phyloP scores from a whole-genome alignment of 768 basidiomycete species.

The Psilocybe sp. region DNA sequence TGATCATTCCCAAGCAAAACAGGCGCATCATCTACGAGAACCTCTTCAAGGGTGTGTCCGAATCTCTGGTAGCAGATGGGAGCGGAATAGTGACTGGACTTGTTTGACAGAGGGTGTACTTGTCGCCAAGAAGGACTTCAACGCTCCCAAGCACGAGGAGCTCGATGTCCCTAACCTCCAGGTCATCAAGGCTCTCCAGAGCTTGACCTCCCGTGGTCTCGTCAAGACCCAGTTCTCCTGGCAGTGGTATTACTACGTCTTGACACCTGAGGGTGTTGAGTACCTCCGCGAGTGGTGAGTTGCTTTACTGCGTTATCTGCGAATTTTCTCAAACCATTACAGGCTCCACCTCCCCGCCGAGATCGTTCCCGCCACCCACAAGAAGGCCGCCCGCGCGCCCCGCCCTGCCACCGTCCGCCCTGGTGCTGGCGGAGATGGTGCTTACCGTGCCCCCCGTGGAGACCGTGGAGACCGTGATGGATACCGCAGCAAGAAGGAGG shows the following conservation, averaged over 20 bases:
- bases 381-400: slow-evolving; percentile 87
- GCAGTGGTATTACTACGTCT: slow-evolving; percentile 98
- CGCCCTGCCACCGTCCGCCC: slow-evolving; percentile 76
- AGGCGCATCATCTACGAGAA: slow-evolving; percentile 96
- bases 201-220: slow-evolving; percentile 70
- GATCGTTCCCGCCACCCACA: slow-evolving; percentile 97
- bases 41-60: slow-evolving; percentile 93
- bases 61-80: not conserved
- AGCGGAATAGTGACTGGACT: not conserved
- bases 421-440: slow-evolving; percentile 71
- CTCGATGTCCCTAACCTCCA: slow-evolving; percentile 68
- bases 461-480: slow-evolving; percentile 84
- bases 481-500: slow-evolving; percentile 86
- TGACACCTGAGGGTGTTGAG: slow-evolving; percentile 96
- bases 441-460: slow-evolving; percentile 82
- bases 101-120: slow-evolving; percentile 82
- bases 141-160: slow-evolving; percentile 95
- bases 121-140: slow-evolving; percentile 99
- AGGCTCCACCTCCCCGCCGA: slow-evolving; percentile 94
- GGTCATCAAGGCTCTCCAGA: slow-evolving; percentile 71
- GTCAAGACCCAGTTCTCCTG: slow-evolving; percentile 99
- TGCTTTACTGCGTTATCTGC: not conserved
- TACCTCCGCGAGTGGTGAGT: slow-evolving; percentile 88
- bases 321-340: not conserved
- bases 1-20: slow-evolving; percentile 97